Evolutionary conservation across 2,329 filamentous ascomycete genomes (phyloP), one percentile per base, ranked within the genome.

Genomic region (Trichoderma pleuroti): DNA sequence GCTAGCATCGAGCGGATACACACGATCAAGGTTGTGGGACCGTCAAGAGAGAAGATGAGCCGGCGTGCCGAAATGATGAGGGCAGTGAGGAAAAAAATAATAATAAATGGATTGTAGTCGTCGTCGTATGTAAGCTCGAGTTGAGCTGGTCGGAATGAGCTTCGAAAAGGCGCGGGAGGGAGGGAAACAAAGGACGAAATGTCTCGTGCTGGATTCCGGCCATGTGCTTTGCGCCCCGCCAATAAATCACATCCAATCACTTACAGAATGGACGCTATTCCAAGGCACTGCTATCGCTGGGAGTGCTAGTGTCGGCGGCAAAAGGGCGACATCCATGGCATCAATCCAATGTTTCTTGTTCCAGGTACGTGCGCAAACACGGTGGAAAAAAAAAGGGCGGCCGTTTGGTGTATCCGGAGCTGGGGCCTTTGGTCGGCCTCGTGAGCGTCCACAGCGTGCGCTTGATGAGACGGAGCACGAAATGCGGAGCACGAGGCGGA

Each of bases 11-110:
- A 59, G 54, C 65, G 64, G 64, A 59, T 59, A 59, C 52, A 39
- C 49, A 30, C 64, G 52, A 67, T 67, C 64, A 67, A 46, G 52
- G 24, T n/a, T 59, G 64, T 59, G 64, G 64, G 64, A 59, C 64
- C 26, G n/a, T 24, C 9, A 32, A 26, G 46, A 18, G 46, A 18
- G 18, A 26, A 24, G 64, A 68, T 60, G 65, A 42, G 36, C 65
- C 65, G 54, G 34, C 36, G 54, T 68, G 34, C 54, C 54, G 65
- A 65, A 39, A 64, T 56, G 32, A 68, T 59, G 65, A 59, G 65
- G 54, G 52, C 14, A 68, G 57, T 49, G 54, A 68, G 36, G 21
- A n/a, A n/a, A n/a, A n/a, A n/a, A n/a, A n/a, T n/a, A n/a, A 66
- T 3, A 36, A 56, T 32, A 57, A n/a, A 16, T 10, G 56, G 52